Evolutionary conservation across 176 grass and related monocot genomes (phyloP).

Genomic region (Puya raimondii): DNA sequence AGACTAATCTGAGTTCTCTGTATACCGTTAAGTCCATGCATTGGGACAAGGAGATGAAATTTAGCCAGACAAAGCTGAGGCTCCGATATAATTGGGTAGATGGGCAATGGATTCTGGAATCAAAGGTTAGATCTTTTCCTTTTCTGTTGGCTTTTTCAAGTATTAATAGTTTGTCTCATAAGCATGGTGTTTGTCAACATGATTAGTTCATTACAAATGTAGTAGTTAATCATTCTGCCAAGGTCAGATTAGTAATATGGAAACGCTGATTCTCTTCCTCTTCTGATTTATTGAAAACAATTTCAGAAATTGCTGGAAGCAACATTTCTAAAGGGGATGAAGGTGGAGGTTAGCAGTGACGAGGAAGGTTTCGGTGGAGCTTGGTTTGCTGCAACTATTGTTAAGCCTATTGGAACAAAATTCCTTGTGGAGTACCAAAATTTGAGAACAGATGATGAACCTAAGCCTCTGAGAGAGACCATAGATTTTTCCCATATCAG

Average conservation of each 20-base stretch:
- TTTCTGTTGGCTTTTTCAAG: neutral
- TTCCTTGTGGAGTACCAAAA: conserved; percentile 52
- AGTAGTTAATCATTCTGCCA: too few relatives aligned
- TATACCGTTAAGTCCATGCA: conserved; percentile 37
- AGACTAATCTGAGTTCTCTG: conserved; percentile 20
- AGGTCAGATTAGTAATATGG: neutral
- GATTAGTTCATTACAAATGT: too few relatives aligned
- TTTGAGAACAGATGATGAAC: conserved; percentile 51
- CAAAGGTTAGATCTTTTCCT: conserved; percentile 25
- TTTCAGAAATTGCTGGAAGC: conserved; percentile 25
- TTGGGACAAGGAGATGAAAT: conserved; percentile 39
- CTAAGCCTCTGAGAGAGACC: conserved; percentile 44
- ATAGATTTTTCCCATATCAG: conserved; percentile 45
- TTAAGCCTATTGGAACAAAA: conserved; percentile 36
- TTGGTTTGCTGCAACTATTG: conserved; percentile 46
- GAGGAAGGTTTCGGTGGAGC: conserved; percentile 68
- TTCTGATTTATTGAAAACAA: conserved; percentile 7
- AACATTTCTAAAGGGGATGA: conserved; percentile 31
- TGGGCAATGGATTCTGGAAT: conserved; percentile 37
- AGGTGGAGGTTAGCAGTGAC: conserved; percentile 63
- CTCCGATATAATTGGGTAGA: conserved; percentile 39
- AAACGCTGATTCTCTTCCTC: too few relatives aligned
- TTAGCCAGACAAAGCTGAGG: conserved; percentile 43
- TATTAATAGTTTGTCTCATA: too few relatives aligned
- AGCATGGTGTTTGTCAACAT: too few relatives aligned